Evolutionary conservation across 345 rosid genomes (phyloP).

Genomic region (Acer yangbiense): DNA sequence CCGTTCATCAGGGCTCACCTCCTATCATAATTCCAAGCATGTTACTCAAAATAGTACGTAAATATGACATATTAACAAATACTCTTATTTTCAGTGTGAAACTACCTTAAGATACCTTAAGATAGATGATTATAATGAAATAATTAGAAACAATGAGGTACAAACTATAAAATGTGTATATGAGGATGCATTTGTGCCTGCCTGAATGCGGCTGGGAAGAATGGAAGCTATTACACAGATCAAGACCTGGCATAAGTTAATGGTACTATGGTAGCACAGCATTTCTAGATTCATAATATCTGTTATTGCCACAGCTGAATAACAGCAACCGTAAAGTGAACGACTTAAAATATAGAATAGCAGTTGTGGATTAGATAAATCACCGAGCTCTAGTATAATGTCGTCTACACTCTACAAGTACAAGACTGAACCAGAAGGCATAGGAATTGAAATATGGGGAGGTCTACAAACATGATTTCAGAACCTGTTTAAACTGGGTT

Average conservation of each 20-base stretch:
- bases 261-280: too few relatives aligned
- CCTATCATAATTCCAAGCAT: slow-evolving; percentile 49
- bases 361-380: neutral
- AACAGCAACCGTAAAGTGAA: neutral
- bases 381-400: neutral
- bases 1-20: slow-evolving; percentile 81
- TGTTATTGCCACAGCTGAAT: neutral
- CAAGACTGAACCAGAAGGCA: neutral
- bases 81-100: neutral
- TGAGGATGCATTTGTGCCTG: too few relatives aligned
- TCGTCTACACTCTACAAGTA: too few relatives aligned
- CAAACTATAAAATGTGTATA: too few relatives aligned
- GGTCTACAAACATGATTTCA: neutral
- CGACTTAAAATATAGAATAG: slow-evolving; percentile 3
- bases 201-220: neutral
- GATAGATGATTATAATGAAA: neutral
- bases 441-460: neutral
- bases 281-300: neutral
- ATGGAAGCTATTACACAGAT: neutral
- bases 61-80: slow-evolving; percentile 12
- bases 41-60: neutral
- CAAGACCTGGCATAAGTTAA: too few relatives aligned
- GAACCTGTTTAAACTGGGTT: neutral
- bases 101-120: neutral
- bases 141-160: neutral